phyloP scores from a whole-genome alignment of 495 filamentous ascomycete species.

The Antarctomyces pellizariae region DNA sequence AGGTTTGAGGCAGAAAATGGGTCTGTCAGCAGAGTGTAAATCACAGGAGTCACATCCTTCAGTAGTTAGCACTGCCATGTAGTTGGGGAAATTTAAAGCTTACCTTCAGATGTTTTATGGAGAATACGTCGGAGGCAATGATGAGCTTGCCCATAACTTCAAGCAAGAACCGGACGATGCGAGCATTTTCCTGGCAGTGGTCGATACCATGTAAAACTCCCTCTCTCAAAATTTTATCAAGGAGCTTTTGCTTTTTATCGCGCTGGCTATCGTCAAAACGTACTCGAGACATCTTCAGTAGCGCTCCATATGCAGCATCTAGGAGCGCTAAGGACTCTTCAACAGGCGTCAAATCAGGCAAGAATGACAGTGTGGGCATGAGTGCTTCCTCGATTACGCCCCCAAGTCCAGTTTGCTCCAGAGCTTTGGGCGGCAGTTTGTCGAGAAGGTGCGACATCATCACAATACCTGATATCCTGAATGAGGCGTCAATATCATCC shows the following conservation, averaged over 20 bases:
- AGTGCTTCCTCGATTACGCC: slow-evolving; percentile 62
- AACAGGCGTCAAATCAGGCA: slow-evolving; percentile 62
- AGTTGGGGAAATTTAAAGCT: slow-evolving; percentile 1
- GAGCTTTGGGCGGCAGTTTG: slow-evolving; percentile 28
- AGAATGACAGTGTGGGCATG: slow-evolving; percentile 42
- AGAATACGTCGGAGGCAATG: slow-evolving; percentile 36
- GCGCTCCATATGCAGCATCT: slow-evolving; percentile 35
- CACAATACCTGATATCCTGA: slow-evolving; percentile 35
- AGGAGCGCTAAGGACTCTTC: slow-evolving; percentile 43
- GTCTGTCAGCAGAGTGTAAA: slow-evolving; percentile 38
- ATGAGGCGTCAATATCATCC: slow-evolving; percentile 35
- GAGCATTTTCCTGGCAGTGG: slow-evolving; percentile 25
- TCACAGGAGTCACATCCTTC: slow-evolving; percentile 40
- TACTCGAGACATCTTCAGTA: slow-evolving; percentile 33
- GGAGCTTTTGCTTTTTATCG: slow-evolving; percentile 8
- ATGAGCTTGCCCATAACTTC: slow-evolving; percentile 27
- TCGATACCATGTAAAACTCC: slow-evolving; percentile 29
- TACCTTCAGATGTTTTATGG: slow-evolving; percentile 53
- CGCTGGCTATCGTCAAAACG: slow-evolving; percentile 11
- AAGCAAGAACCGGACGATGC: slow-evolving; percentile 33
- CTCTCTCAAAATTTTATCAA: slow-evolving; percentile 30
- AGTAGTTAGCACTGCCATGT: slow-evolving; percentile 2
- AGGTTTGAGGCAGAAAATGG: slow-evolving; percentile 41
- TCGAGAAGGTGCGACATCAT: slow-evolving; percentile 37
- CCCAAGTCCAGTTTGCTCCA: slow-evolving; percentile 49